These are phyloP conservation scores for Pleoardoris graminearum DNA, from an alignment of 2,329 filamentous ascomycete genomes.

Conservation along the genomic window DNA sequence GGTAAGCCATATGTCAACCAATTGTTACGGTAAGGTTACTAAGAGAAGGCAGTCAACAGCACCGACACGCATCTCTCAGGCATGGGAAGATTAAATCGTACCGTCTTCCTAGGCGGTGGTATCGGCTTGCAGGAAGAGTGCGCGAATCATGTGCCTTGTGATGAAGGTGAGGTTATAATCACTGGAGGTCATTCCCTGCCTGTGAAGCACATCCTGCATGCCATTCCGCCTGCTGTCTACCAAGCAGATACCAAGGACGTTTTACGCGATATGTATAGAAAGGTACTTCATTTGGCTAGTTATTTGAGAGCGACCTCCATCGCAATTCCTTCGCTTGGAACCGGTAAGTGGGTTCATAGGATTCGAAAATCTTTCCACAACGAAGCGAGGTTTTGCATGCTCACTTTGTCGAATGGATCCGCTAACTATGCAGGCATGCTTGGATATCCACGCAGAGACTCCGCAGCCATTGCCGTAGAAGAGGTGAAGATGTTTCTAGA, in stretches of 20 bases:
- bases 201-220: conserved; percentile 35
- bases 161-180: conserved; percentile 34
- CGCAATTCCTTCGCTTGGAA: conserved; percentile 40
- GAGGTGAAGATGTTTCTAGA: conserved; percentile 40
- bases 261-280: conserved; percentile 34
- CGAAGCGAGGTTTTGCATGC: neutral
- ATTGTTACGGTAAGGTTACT: neutral
- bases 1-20: neutral
- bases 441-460: conserved; percentile 27
- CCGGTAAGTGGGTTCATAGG: conserved; percentile 23
- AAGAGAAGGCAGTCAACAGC: conserved; percentile 34
- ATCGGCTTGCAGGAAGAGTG: conserved; percentile 26
- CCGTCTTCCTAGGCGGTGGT: conserved; percentile 37
- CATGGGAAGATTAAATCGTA: conserved; percentile 35
- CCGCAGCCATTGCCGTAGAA: conserved; percentile 37
- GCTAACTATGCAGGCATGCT: conserved; percentile 1
- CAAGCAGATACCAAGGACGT: conserved; percentile 26
- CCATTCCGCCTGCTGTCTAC: conserved; percentile 32
- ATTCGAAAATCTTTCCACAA: neutral
- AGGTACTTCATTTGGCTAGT: conserved; percentile 29
- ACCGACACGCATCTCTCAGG: conserved; percentile 32
- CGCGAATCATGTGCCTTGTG: conserved; percentile 25
- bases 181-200: conserved; percentile 34
- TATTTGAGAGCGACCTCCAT: conserved; percentile 33
- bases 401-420: conserved; percentile 11